Evolutionary conservation across 2,329 filamentous ascomycete species (phyloP), one percentile per base, ranked within the genome.

Genomic region (Pleomassaria siparia): DNA sequence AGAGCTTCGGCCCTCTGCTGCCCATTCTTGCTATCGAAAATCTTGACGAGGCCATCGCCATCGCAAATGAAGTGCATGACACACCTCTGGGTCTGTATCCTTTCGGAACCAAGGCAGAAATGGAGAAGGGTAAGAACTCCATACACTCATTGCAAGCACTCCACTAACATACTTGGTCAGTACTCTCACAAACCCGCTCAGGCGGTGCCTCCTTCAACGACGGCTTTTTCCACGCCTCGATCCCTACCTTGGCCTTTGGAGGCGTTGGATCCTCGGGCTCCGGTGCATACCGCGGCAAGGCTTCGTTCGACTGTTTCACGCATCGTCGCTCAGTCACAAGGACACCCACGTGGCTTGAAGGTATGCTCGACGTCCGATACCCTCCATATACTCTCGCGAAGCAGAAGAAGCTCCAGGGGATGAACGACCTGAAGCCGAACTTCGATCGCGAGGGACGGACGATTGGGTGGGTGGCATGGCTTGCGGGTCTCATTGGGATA

Each of bases 1-100:
- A 99, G 75, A 89, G 86, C 35, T 99, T 99, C 67, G 94, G 92
- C 6, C 94, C 94, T n/a, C 79, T 96, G 50, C 90, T 95, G 58
- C 86, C 89, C 53, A 84, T 97, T 53, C 75, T 95, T 44, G 81
- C 90, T 0, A 86, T 90, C 46, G 81, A 89, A 55, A 80, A 83
- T 59, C 77, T 96, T n/a, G 88, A 95, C 56, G 83, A 95, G 62
- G 92, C 91, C 41, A 91, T 97, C 67, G 79, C 79, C 30, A 83
- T 91, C 55, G 89, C 89, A 52, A 92, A 95, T 70, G 75, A 81
- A 45, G 82, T 96, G 40, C 86, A 95, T 70, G 80, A 85, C 43
- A 96, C 91, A 0, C 91, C 94, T 0, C 77, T 99, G 32, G 85
- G 86, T 9, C 76, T 96, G 36, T 95, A 90, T 69, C 82, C 88